phyloP scores from a whole-genome alignment of 495 filamentous ascomycete species.

The Tuber borchii region DNA sequence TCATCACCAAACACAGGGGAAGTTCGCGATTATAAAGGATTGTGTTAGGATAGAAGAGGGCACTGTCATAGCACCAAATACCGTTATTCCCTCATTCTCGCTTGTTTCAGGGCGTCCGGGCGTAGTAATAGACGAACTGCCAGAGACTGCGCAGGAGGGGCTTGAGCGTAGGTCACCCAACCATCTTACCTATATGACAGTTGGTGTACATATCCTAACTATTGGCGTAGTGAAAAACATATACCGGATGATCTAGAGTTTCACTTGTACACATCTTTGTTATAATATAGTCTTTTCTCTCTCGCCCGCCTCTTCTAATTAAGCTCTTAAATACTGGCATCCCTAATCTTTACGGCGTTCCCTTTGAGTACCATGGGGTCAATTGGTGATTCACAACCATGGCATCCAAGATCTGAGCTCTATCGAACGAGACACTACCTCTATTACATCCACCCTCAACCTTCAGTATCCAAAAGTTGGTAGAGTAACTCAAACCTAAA shows the following conservation, averaged over 20 bases:
- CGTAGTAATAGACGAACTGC: slow-evolving; percentile 74
- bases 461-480: not conserved
- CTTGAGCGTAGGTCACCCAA: slow-evolving; percentile 50
- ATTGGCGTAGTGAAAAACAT: slow-evolving; percentile 34
- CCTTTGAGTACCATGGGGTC: not conserved
- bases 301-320: not conserved
- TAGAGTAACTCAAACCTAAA: not conserved
- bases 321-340: not conserved
- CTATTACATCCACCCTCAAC: not conserved
- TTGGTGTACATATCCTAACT: slow-evolving; percentile 1
- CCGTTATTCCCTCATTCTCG: slow-evolving; percentile 84
- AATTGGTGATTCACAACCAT: not conserved
- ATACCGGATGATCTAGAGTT: slow-evolving; percentile 35
- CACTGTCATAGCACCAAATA: slow-evolving; percentile 71
- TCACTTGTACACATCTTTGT: not conserved
- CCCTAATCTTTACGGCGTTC: not conserved
- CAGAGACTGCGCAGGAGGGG: slow-evolving; percentile 63
- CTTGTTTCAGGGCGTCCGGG: slow-evolving; percentile 78
- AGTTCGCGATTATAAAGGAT: slow-evolving; percentile 86
- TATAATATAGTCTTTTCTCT: not conserved
- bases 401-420: not conserved
- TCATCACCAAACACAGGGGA: slow-evolving; percentile 46
- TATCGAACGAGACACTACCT: not conserved
- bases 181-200: slow-evolving; percentile 46
- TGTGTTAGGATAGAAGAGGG: slow-evolving; percentile 76